phyloP scores from a whole-genome alignment of 495 filamentous ascomycete species.

The Aspergillus baeticus region DNA sequence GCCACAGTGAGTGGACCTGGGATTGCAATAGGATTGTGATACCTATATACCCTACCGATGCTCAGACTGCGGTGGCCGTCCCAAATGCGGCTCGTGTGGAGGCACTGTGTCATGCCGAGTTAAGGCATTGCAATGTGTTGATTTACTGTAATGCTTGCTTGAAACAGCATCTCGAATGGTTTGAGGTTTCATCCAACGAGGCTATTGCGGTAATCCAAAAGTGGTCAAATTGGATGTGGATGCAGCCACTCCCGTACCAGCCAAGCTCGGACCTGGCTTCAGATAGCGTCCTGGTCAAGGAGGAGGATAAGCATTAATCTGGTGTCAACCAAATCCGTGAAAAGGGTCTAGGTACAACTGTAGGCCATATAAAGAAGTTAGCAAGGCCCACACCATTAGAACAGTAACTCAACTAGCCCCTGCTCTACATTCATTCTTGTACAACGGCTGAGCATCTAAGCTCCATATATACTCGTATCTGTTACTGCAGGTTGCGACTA shows the following conservation, averaged over 20 bases:
- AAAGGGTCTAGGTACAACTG: too few relatives aligned
- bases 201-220: slow-evolving; percentile 9
- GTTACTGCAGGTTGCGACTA: too few relatives aligned
- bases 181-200: slow-evolving; percentile 4
- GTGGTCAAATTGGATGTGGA: slow-evolving; percentile 11
- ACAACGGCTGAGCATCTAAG: too few relatives aligned
- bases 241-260: slow-evolving; percentile 1
- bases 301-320: too few relatives aligned
- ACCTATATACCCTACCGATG: background rate
- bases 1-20: background rate
- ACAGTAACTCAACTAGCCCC: too few relatives aligned
- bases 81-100: slow-evolving; percentile 6
- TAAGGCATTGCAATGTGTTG: background rate
- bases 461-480: too few relatives aligned
- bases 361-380: too few relatives aligned
- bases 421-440: too few relatives aligned
- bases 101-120: slow-evolving; percentile 11
- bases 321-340: too few relatives aligned
- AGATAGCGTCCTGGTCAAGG: too few relatives aligned
- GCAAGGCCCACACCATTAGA: too few relatives aligned
- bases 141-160: slow-evolving; percentile 9
- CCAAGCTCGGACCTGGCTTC: background rate
- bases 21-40: background rate
- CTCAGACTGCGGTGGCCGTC: background rate
- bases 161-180: slow-evolving; percentile 11